A percentile compares a stretch with the other conserved stretches of the same genome.
These are phyloP conservation scores for Trichosporon asahii DNA, from an alignment of 1,284 basidiomycete species.

Conservation along the genomic window DNA sequence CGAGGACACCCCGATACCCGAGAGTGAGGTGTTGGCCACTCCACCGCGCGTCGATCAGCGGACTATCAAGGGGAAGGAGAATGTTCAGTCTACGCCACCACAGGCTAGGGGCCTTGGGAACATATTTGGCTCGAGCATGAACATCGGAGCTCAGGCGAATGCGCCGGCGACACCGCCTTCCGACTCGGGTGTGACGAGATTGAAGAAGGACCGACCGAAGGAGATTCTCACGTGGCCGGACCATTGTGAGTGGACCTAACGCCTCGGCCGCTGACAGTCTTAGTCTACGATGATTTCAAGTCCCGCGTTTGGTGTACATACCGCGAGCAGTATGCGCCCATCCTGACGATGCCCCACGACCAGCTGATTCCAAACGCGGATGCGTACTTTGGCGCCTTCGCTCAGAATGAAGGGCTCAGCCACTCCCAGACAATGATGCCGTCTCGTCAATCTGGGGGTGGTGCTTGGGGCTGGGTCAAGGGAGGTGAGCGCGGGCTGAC, in stretches of 20 bases:
- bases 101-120: conserved; percentile 43
- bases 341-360: conserved; percentile 58
- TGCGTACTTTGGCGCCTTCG: conserved; percentile 56
- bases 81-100: conserved; percentile 13
- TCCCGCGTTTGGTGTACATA: conserved; percentile 88
- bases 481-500: conserved; percentile 70
- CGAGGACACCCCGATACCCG: conserved; percentile 4
- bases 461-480: conserved; percentile 51
- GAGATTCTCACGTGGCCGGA: conserved; percentile 48
- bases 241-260: conserved; percentile 41
- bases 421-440: neutral
- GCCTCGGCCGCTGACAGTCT: neutral
- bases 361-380: conserved; percentile 41
- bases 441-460: conserved; percentile 22
- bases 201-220: conserved; percentile 33
- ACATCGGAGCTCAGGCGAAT: conserved; percentile 15
- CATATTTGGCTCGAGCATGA: conserved; percentile 35
- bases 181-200: conserved; percentile 10
- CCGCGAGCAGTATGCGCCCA: conserved; percentile 80
- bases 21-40: neutral
- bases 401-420: neutral
- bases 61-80: conserved; percentile 9
- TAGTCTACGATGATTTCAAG: conserved; percentile 85
- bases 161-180: conserved; percentile 14
- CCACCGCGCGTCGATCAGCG: neutral